Evolutionary conservation across 164 flowering plant species (phyloP).

Genomic region (Magnolia kwangsiensis): DNA sequence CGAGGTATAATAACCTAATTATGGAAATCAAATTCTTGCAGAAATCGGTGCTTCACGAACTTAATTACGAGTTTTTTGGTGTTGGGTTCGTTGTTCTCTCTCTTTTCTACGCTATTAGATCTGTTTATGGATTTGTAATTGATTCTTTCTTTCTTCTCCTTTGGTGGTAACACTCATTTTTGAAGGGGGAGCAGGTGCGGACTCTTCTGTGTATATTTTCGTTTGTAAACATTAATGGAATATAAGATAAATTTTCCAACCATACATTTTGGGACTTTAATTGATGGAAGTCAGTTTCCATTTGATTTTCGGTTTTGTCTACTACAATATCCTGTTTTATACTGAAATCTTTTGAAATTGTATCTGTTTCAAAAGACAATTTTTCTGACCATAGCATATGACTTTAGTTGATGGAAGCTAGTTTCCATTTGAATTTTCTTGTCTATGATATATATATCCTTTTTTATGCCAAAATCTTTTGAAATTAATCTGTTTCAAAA

Average conservation of each 20-base stretch:
- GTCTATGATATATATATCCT: too few species aligned
- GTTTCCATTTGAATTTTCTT: too few species aligned
- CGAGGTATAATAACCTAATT: slow-evolving; percentile 59
- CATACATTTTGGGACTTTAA: neutral
- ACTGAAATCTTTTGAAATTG: neutral
- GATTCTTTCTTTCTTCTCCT: too few species aligned
- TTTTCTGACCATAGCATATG: too few species aligned
- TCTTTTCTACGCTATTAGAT: neutral
- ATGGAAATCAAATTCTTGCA: neutral
- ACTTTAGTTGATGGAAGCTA: too few species aligned
- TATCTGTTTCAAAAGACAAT: too few species aligned
- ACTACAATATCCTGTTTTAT: neutral
- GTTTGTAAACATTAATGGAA: neutral
- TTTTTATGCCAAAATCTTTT: too few species aligned
- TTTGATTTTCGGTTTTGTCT: neutral
- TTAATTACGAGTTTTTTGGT: neutral
- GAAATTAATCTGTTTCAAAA: too few species aligned
- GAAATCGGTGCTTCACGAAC: neutral
- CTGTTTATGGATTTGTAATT: neutral
- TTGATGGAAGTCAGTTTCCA: neutral
- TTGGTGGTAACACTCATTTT: too few species aligned
- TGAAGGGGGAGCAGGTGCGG: too few species aligned
- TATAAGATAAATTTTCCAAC: neutral
- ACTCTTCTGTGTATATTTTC: neutral
- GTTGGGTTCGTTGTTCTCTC: neutral